Conservation (phyloP, 164 flowering plant genomes). For the Liriodendron chinense region DNA sequence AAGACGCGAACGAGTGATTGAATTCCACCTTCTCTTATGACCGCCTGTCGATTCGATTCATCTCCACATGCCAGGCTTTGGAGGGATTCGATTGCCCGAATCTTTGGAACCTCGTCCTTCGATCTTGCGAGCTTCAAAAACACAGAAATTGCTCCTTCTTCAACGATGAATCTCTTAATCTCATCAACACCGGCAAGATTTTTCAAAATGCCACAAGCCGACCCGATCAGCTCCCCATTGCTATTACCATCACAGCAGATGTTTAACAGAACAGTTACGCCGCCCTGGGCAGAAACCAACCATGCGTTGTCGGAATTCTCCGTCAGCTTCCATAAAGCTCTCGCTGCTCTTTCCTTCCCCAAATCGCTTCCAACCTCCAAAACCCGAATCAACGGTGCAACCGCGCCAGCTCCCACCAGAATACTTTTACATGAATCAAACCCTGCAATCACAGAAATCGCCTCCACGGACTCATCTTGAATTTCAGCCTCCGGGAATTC, state of each 20-base stretch:
- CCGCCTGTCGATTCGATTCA: slow-evolving; percentile 35
- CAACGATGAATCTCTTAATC: slow-evolving; percentile 76
- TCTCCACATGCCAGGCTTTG: slow-evolving; percentile 58
- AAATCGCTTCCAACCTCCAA: slow-evolving; percentile 43
- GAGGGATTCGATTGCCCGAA: slow-evolving; percentile 57
- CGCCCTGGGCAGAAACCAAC: slow-evolving; percentile 92
- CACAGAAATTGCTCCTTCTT: slow-evolving; percentile 58
- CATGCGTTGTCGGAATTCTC: slow-evolving; percentile 82
- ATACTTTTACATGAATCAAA: slow-evolving; percentile 37
- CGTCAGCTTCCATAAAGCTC: slow-evolving; percentile 44
- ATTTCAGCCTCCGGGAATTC: slow-evolving; percentile 42
- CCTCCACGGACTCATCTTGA: slow-evolving; percentile 53
- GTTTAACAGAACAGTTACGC: slow-evolving; percentile 66
- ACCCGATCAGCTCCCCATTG: slow-evolving; percentile 36
- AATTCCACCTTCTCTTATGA: slow-evolving; percentile 63
- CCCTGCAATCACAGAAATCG: slow-evolving; percentile 43
- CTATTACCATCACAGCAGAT: slow-evolving; percentile 37
- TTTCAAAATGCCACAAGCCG: slow-evolving; percentile 65
- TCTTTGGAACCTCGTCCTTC: slow-evolving; percentile 50
- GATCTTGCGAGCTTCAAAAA: slow-evolving; percentile 46
- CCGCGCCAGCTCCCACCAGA: slow-evolving; percentile 52
- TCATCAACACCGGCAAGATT: slow-evolving; percentile 85
- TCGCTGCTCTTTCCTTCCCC: slow-evolving; percentile 30
- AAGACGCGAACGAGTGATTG: slow-evolving; percentile 41
- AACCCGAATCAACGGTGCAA: slow-evolving; percentile 66